phyloP scores from a whole-genome alignment of 768 basidiomycete species.

The Russula ochroleuca region DNA sequence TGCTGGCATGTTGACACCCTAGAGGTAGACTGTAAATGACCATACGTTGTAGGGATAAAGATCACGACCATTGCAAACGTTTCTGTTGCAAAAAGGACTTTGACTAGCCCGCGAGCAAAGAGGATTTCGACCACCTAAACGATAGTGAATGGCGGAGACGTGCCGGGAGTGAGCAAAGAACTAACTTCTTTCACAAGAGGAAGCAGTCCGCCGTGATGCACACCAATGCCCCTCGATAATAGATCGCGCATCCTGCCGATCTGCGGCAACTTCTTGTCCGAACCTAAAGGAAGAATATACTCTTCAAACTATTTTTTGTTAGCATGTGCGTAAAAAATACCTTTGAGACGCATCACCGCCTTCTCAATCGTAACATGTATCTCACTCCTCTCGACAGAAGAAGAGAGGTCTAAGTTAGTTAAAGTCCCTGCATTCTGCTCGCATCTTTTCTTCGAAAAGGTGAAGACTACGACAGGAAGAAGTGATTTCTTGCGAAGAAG shows the following conservation, averaged over 20 bases:
- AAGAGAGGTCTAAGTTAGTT: slow-evolving; percentile 82
- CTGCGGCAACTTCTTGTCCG: slow-evolving; percentile 90
- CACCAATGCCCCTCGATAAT: slow-evolving; percentile 88
- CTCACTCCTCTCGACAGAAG: slow-evolving; percentile 91
- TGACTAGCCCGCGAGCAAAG: slow-evolving; percentile 93
- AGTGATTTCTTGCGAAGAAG: slow-evolving; percentile 80
- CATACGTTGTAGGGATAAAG: slow-evolving; percentile 14
- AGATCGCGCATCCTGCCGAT: slow-evolving; percentile 86
- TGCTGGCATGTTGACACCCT: slow-evolving; percentile 99
- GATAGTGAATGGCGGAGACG: slow-evolving; percentile 1
- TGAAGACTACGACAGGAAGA: slow-evolving; percentile 94
- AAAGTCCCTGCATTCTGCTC: slow-evolving; percentile 94
- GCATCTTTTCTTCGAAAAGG: slow-evolving; percentile 93
- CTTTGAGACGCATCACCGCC: slow-evolving; percentile 86
- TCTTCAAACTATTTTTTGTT: neutral
- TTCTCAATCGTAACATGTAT: slow-evolving; percentile 93
- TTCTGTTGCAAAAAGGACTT: slow-evolving; percentile 96
- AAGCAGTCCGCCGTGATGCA: slow-evolving; percentile 94
- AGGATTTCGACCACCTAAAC: slow-evolving; percentile 88
- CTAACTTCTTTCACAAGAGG: slow-evolving; percentile 95
- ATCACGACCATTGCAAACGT: slow-evolving; percentile 87
- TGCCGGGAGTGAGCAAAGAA: neutral
- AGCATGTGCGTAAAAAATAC: slow-evolving; percentile 38
- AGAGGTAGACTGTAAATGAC: neutral
- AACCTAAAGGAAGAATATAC: slow-evolving; percentile 45